phyloP scores from a whole-genome alignment of 2,329 filamentous ascomycete genomes.

The Penicillium fuscoglaucum region DNA sequence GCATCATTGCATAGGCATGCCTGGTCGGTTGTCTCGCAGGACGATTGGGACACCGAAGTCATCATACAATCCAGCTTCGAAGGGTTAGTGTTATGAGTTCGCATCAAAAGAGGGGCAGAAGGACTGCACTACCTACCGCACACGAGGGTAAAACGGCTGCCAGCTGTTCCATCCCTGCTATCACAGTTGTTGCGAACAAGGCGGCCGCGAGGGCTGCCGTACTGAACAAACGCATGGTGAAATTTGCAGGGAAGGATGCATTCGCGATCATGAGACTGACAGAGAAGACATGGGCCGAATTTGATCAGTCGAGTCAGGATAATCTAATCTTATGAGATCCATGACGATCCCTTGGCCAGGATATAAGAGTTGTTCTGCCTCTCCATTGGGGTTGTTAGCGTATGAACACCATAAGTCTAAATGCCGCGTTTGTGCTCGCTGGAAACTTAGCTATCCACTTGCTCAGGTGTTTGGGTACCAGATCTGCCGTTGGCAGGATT shows the following conservation, averaged over 20 bases:
- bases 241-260: slow-evolving; percentile 1
- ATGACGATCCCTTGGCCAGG: slow-evolving; percentile 2
- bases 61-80: slow-evolving; percentile 28
- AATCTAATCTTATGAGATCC: not conserved
- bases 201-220: slow-evolving; percentile 6
- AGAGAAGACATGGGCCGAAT: not conserved
- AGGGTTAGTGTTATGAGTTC: not conserved
- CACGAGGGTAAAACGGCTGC: slow-evolving; percentile 22
- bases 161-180: slow-evolving; percentile 16
- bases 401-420: not conserved
- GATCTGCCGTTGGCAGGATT: not conserved
- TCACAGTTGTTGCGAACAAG: slow-evolving; percentile 11
- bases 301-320: slow-evolving; percentile 1
- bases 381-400: slow-evolving; percentile 2
- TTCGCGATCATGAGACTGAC: not conserved
- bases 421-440: not conserved
- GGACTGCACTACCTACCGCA: slow-evolving; percentile 20
- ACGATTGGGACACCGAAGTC: slow-evolving; percentile 33
- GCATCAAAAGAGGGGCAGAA: not conserved
- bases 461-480: not conserved
- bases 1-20: slow-evolving; percentile 44
- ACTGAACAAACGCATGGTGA: slow-evolving; percentile 12
- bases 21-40: slow-evolving; percentile 40
- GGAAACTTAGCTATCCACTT: not conserved
- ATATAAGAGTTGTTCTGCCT: not conserved